Evolutionary conservation across 1,284 basidiomycete species (phyloP).

Genomic region (Ganoderma boninense): DNA sequence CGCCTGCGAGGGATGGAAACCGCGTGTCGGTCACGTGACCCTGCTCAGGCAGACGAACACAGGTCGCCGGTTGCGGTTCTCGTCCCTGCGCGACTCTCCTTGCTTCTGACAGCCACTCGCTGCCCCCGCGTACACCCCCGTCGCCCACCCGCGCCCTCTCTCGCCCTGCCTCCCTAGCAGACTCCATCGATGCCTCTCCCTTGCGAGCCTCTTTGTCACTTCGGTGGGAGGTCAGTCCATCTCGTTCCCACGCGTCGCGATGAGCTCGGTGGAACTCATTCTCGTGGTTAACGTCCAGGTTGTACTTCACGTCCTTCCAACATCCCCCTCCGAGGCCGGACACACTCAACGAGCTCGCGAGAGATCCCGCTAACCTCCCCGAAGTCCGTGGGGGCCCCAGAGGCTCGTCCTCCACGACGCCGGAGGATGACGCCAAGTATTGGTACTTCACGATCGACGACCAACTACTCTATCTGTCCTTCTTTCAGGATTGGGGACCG

Average conservation of each 20-base stretch:
- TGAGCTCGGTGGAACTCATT: constrained; percentile 25
- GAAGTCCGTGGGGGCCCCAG: constrained; percentile 65
- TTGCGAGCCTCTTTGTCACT: constrained; percentile 80
- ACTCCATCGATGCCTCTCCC: constrained; percentile 45
- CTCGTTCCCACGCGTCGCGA: constrained; percentile 18
- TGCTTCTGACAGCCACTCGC: constrained; percentile 22
- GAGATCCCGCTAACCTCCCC: constrained; percentile 60
- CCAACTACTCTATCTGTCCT: constrained; percentile 91
- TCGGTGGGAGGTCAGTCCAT: constrained; percentile 68
- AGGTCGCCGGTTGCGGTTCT: constrained; percentile 30
- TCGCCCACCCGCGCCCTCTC: constrained; percentile 19
- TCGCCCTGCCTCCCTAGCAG: constrained; percentile 2
- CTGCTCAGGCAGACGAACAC: constrained; percentile 36
- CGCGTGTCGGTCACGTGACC: constrained; percentile 42
- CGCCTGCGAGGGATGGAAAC: constrained; percentile 32
- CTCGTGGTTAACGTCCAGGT: constrained; percentile 50
- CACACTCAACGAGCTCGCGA: constrained; percentile 63
- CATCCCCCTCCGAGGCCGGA: constrained; percentile 72
- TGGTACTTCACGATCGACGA: constrained; percentile 93
- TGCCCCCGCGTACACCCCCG: constrained; percentile 23
- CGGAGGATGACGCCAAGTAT: constrained; percentile 75
- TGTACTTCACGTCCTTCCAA: constrained; percentile 85
- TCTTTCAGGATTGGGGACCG: constrained; percentile 96
- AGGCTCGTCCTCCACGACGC: constrained; percentile 65
- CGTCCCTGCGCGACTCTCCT: constrained; percentile 24